Percentiles rank a stretch among this genome's conserved stretches.
phyloP scores from a whole-genome alignment of 371 early-diverging fungal species.

The Polyrhizophydium stewartii region DNA sequence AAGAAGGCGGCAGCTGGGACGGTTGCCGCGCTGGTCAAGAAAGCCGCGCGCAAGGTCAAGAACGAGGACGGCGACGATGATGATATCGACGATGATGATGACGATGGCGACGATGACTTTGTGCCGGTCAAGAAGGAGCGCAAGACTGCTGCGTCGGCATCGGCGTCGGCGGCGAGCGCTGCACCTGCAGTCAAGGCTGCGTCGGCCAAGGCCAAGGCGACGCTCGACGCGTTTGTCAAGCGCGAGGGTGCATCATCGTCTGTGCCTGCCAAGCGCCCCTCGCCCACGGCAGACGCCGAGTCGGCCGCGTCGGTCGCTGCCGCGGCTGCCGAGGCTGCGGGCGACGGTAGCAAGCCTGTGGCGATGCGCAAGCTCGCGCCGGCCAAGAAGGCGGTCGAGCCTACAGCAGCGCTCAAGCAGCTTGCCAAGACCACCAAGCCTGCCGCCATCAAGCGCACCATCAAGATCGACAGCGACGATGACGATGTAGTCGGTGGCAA shows the following conservation, averaged over 20 bases:
- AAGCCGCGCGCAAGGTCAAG: conserved; percentile 6
- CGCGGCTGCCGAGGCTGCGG: no score
- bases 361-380: no score
- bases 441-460: background rate
- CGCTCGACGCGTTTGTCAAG: no score
- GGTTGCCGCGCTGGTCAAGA: conserved; percentile 10
- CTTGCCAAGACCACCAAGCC: background rate
- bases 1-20: conserved; percentile 5
- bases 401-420: no score
- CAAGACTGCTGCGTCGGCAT: background rate
- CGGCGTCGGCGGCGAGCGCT: no score
- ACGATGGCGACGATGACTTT: background rate
- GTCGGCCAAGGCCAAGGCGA: no score
- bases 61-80: background rate
- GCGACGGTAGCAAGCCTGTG: no score
- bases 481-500: background rate
- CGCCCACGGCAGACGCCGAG: no score
- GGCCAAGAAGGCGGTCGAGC: conserved; percentile 2
- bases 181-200: no score
- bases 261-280: no score
- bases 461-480: background rate
- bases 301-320: no score
- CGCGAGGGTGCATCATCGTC: no score
- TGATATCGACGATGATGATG: background rate
- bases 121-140: conserved; percentile 2